Evolutionary conservation across 108 stramenopile species (phyloP), one percentile per base, ranked within the genome.

Genomic region (Cyclotella kingstonii): DNA sequence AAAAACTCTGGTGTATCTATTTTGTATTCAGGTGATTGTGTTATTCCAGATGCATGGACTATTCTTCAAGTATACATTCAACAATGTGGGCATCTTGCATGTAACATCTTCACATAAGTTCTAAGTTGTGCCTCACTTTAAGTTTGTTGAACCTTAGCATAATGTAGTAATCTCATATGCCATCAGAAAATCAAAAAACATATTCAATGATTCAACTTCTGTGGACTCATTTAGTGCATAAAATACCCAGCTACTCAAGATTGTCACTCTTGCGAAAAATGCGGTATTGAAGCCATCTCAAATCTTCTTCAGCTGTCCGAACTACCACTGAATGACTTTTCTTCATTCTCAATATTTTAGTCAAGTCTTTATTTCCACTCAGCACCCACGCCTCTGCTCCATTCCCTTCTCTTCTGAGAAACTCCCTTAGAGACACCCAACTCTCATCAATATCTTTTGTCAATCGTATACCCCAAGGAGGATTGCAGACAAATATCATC

Each of bases 281-380:
- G 46, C 68, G 75, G 49, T 93, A 93, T 44, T 86, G 86, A 21
- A 93, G 57, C 91, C 91, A 93, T 49, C 86, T 84, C 33, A 93
- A 68, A 30, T 89, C 63, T 58, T 86, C 86, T 7, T 83, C 75
- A n/a, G 81, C 91, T 0, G 87, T 87, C 49, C 80, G 66, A 31
- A 89, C 49, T 12, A 81, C 81, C 18, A 93, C 60, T 45, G 80
- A 81, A 19, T 66, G 58, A 23, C 81, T 78, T 49, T 85, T 79
- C 36, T 72, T 76, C 71, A 89, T 78, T 22, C 83, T 66, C 40
- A 92, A 50, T 54, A 80, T 75, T 34, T 72, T 70, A 5, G 91
- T 92, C 21, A 84, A 44, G 19, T 70, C 63, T 29, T 83, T 83
- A 71, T 89, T 84, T 1, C 91, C 91, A 28, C 82, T 84, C 45